Evolutionary conservation across 805 yeast species (phyloP), one percentile per base, ranked within the genome.

Genomic region (Yarrowia deformans): DNA sequence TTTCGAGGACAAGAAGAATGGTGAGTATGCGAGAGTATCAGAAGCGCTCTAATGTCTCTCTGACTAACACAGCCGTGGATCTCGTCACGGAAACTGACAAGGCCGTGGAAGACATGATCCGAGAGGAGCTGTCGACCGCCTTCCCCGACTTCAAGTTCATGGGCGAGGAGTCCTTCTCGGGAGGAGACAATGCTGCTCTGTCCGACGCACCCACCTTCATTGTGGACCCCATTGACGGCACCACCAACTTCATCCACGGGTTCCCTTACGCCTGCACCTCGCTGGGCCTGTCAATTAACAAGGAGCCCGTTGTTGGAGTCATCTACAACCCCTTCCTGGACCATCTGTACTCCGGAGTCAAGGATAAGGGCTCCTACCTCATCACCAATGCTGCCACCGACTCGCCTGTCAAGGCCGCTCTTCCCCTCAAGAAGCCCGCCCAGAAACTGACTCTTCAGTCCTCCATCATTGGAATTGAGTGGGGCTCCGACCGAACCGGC

Each of bases 141-240:
- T 87, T 79, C 73, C 89, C 90, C 13, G 75, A 77, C 23, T 87
- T 75, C 74, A 78, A 79, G 71, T 87, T 87, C 75, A 80, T 87
- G 74, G 90, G 90, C 37, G 90, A 87, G 74, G 90, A 87, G 75
- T 80, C 86, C 29, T 87, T 80, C 71, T 78, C 83, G 13, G 82
- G 82, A 3, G 89, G 88, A 1, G 68, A 63, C 40, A 78, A 76
- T 39, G 80, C 87, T 3, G 75, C 74, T 56, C 77, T 87, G 16
- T 78, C 84, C 1, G 81, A 81, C 49, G 84, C 79, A 3, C 90
- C 90, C 23, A 87, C 90, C 1, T 87, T 87, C 73, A 83, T 87
- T 68, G 88, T 87, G 19, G 90, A 87, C 73, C 89, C 89, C 50
- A 84, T 86, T 74, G 89, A 87, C 72, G 90, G 90, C 13, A 87